phyloP scores from a whole-genome alignment of 2,329 filamentous ascomycete species.

The Pseudogymnoascus sp. region DNA sequence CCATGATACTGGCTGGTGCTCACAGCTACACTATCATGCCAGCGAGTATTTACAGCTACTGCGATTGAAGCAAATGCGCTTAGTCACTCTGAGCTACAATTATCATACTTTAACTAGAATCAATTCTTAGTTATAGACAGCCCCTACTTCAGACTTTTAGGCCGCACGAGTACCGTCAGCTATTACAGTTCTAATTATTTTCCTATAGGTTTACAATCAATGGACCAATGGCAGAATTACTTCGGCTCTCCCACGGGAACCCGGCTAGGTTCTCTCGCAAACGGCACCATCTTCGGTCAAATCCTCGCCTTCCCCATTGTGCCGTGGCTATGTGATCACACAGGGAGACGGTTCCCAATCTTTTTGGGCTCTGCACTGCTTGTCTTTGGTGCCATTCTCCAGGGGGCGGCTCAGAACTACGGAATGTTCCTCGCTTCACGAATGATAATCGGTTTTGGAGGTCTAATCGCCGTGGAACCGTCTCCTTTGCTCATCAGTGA shows the following conservation, averaged over 20 bases:
- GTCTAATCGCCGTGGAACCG: slow-evolving; percentile 27
- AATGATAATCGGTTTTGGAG: slow-evolving; percentile 30
- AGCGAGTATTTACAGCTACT: neutral
- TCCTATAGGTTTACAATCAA: neutral
- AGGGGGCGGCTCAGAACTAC: neutral
- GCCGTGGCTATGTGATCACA: slow-evolving; percentile 1
- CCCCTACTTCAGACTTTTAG: neutral
- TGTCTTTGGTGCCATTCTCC: slow-evolving; percentile 11
- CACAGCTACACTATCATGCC: neutral
- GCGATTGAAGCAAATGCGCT: neutral
- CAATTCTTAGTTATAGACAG: neutral
- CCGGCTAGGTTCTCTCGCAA: neutral
- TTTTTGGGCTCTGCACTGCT: slow-evolving; percentile 9
- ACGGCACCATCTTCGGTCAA: slow-evolving; percentile 6
- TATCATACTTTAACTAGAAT: neutral
- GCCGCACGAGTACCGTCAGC: neutral
- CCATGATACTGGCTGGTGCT: neutral
- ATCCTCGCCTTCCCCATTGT: slow-evolving; percentile 11
- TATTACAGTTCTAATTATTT: neutral
- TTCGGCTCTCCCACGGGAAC: neutral
- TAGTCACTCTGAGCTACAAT: neutral
- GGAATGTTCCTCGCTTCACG: slow-evolving; percentile 29
- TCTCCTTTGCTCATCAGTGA: slow-evolving; percentile 31
- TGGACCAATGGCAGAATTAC: slow-evolving; percentile 3
- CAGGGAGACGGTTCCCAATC: slow-evolving; percentile 11